These are phyloP conservation scores for Helotiales sp. DNA, from an alignment of 2,329 filamentous ascomycete species.

Conservation along the genomic window DNA sequence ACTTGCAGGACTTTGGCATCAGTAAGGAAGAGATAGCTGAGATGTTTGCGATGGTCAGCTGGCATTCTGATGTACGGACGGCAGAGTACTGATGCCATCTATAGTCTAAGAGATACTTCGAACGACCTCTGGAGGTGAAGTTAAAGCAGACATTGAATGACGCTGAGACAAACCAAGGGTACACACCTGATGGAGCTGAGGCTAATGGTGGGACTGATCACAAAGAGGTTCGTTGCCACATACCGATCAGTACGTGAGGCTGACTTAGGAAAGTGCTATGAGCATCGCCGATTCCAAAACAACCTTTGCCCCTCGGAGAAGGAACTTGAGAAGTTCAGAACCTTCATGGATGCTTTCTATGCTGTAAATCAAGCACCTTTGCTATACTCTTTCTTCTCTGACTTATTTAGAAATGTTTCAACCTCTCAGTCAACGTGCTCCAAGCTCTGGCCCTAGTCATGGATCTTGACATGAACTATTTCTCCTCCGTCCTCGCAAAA, in stretches of 20 bases:
- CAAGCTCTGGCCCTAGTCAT: constrained; percentile 5
- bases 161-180: constrained; percentile 8
- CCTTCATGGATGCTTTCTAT: constrained; percentile 8
- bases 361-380: background rate
- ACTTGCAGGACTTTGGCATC: constrained; percentile 9
- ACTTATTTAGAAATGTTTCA: constrained; percentile 6
- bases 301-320: constrained; percentile 3
- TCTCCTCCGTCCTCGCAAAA: background rate
- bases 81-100: background rate
- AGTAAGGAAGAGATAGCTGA: constrained; percentile 2
- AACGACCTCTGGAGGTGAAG: constrained; percentile 4
- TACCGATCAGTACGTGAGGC: background rate
- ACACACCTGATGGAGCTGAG: constrained; percentile 11
- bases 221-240: background rate
- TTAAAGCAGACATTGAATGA: constrained; percentile 3
- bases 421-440: constrained; percentile 5
- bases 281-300: constrained; percentile 9
- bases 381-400: background rate
- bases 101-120: constrained; percentile 9
- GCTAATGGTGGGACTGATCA: constrained; percentile 6
- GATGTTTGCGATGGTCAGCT: constrained; percentile 7
- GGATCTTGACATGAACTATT: constrained; percentile 5
- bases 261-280: constrained; percentile 1
- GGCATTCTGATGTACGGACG: background rate
- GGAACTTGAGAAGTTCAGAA: constrained; percentile 2